These are phyloP conservation scores for Eucalyptus curtisii DNA, from an alignment of 345 rosid genomes.

Conservation along the genomic window DNA sequence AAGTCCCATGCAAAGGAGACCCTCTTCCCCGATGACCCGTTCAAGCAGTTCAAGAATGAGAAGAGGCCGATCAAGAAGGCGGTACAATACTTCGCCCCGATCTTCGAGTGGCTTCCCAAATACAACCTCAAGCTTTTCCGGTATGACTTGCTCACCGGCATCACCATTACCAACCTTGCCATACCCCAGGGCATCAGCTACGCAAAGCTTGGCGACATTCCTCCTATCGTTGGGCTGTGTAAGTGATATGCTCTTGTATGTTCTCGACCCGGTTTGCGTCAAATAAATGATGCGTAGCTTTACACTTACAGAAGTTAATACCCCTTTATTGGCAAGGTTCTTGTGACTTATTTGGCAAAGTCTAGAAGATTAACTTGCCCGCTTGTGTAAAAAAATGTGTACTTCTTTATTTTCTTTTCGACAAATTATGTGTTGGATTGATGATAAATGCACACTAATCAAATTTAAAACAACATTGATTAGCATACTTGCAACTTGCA, in stretches of 20 bases:
- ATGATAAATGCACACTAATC: not conserved
- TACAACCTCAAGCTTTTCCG: constrained; percentile 30
- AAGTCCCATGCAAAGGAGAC: constrained; percentile 57
- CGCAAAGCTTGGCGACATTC: constrained; percentile 69
- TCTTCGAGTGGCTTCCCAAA: constrained; percentile 69
- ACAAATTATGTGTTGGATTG: not conserved
- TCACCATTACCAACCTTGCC: constrained; percentile 85
- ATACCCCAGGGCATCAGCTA: constrained; percentile 97
- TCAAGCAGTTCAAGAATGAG: constrained; percentile 23
- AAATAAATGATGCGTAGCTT: not conserved
- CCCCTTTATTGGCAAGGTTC: not conserved
- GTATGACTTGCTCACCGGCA: constrained; percentile 75
- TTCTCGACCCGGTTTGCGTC: not conserved
- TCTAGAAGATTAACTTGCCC: not conserved
- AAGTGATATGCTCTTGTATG: not conserved
- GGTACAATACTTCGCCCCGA: constrained; percentile 55
- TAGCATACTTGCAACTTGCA: not conserved
- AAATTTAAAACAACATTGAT: not conserved
- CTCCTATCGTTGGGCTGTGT: constrained; percentile 88
- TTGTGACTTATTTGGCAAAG: not conserved
- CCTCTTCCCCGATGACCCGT: constrained; percentile 82
- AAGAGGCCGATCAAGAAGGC: constrained; percentile 8
- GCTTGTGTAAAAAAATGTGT: not conserved
- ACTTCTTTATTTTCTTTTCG: not conserved
- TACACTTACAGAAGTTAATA: not conserved